Evolutionary conservation across 495 filamentous ascomycete genomes (phyloP), one percentile per base, ranked within the genome.

Genomic region (Hypoxylon subgilvum): DNA sequence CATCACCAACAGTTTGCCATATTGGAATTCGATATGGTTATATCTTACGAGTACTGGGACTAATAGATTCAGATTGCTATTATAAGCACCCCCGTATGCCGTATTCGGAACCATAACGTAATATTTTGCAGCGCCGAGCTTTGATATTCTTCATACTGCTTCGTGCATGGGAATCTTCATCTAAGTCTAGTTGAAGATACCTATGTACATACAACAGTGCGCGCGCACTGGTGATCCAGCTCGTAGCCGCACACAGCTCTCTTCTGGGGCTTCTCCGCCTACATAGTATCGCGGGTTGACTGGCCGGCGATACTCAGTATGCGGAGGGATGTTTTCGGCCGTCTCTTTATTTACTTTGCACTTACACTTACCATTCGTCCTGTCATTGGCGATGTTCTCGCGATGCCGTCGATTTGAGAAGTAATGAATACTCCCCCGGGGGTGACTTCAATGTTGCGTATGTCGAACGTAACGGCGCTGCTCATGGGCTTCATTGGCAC

Each of bases 381-480:
- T 35, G 35, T 27, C 5, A 43, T 22, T 4, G 31, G 18, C 16
- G 30, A 25, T 25, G 10, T 18, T 34, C n/a, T 13, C 6, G 3
- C 8, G 31, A 12, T 12, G 13, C 23, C n/a, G n/a, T 51, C 27
- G 27, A 47, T 35, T 57, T 36, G 31, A 34, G n/a, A 47, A 41
- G 52, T 62, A 54, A 54, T 52, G 51, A 30, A 62, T 55, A 56
- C 43, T 51, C 31, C 58, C 46, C 34, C 19, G 32, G 41, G 28
- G 40, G 36, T 31, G 22, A 57, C 40, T 43, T 52, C 42, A 48
- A 52, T 52, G 52, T 57, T 63, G 48, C 48, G 59, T 63, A 53
- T 57, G 18, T 53, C 25, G 22, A 50, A 57, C 59, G 59, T 57
- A 63, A 63, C 59, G 41, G 47, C 47, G 52, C 41, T 57, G 45